Evolutionary conservation across 345 rosid genomes (phyloP).

Genomic region (Schrenkiella parvula): DNA sequence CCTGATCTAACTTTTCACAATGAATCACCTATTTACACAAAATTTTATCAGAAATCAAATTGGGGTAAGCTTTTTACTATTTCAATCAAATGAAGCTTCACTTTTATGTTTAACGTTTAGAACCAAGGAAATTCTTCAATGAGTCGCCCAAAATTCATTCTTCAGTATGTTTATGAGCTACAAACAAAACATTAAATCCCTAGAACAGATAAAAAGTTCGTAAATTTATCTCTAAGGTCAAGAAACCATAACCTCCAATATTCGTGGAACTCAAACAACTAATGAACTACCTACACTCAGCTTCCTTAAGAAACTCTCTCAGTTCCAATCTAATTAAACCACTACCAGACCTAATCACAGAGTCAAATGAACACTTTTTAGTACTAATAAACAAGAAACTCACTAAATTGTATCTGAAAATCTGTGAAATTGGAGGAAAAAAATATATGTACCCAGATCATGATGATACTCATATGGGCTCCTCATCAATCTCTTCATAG

Average conservation of each 20-base stretch:
- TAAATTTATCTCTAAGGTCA: not conserved
- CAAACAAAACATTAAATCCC: not conserved
- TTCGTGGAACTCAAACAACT: not conserved
- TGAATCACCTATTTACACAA: not conserved
- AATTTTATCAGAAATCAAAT: not conserved
- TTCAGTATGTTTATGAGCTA: not conserved
- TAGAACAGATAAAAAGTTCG: not conserved
- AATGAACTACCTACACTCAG: constrained; percentile 3
- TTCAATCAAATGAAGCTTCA: not conserved
- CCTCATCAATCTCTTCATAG: constrained; percentile 91
- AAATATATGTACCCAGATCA: constrained; percentile 57
- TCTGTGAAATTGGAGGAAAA: not conserved
- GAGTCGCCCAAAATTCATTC: not conserved
- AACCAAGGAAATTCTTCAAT: not conserved
- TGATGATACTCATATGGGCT: constrained; percentile 93
- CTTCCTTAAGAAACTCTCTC: not conserved
- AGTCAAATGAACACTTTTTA: not conserved
- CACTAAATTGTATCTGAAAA: not conserved
- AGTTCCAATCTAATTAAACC: not conserved
- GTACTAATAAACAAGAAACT: not conserved
- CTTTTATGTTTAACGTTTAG: not conserved
- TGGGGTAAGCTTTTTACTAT: not conserved
- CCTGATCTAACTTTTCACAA: not conserved
- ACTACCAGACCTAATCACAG: not conserved
- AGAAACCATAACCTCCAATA: not conserved